These are phyloP conservation scores for Lentinula boryana DNA, from an alignment of 768 basidiomycete genomes.

Conservation along the genomic window DNA sequence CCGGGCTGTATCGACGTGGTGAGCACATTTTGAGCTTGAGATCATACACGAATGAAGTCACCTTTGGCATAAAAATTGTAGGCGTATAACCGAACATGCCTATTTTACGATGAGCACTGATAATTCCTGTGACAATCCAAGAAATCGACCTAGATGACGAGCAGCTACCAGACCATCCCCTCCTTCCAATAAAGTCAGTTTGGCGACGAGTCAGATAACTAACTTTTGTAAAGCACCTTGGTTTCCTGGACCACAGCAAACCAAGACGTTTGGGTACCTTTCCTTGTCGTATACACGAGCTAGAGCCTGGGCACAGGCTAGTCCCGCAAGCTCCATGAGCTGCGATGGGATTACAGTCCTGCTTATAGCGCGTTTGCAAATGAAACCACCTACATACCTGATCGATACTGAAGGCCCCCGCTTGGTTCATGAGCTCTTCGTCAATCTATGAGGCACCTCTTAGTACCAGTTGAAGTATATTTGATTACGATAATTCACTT, in stretches of 20 bases:
- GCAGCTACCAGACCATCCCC: conserved; percentile 98
- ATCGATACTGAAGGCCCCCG: conserved; percentile 93
- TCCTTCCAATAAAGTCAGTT: conserved; percentile 26
- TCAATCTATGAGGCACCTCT: conserved; percentile 58
- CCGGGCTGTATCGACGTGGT: conserved; percentile 54
- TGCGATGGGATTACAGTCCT: conserved; percentile 22
- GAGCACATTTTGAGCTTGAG: background rate
- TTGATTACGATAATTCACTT: conserved; percentile 34
- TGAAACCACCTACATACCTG: conserved; percentile 44
- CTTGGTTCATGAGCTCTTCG: conserved; percentile 82
- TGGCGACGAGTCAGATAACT: background rate
- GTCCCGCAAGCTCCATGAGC: conserved; percentile 95
- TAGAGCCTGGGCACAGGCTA: conserved; percentile 87
- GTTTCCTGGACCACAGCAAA: conserved; percentile 96
- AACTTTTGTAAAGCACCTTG: conserved; percentile 42
- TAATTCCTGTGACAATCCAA: background rate
- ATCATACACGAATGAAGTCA: conserved; percentile 16
- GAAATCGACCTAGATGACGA: conserved; percentile 71
- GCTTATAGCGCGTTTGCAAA: background rate
- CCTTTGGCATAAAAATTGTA: conserved; percentile 92
- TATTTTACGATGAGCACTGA: conserved; percentile 19
- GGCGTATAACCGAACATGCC: conserved; percentile 92
- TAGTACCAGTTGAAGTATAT: background rate
- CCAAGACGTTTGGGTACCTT: conserved; percentile 72
- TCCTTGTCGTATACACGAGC: conserved; percentile 70